Evolutionary conservation across 805 yeast species (phyloP).

Genomic region (Komagataella ulmi): DNA sequence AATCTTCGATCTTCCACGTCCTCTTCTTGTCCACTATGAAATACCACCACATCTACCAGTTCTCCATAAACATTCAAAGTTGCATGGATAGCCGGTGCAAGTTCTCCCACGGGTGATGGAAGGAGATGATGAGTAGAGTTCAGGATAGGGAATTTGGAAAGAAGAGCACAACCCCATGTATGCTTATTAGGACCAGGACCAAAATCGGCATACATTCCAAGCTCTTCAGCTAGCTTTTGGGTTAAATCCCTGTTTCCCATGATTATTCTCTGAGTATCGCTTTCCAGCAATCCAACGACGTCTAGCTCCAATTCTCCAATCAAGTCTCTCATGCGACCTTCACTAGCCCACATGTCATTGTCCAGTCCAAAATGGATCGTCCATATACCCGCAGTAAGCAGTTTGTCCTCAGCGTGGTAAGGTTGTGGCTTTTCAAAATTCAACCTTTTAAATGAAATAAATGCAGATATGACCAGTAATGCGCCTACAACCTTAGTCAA

Average conservation of each 20-base stretch:
- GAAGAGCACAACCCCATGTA: conserved; percentile 93
- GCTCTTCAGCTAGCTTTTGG: conserved; percentile 80
- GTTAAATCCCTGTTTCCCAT: conserved; percentile 95
- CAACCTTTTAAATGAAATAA: conserved; percentile 43
- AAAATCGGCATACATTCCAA: conserved; percentile 89
- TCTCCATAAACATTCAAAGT: conserved; percentile 86
- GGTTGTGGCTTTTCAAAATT: conserved; percentile 53
- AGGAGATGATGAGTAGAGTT: conserved; percentile 82
- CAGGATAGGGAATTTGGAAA: conserved; percentile 89
- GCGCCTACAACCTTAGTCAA: not conserved
- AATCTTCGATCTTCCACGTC: conserved; percentile 86
- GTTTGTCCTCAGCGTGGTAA: conserved; percentile 50
- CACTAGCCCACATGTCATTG: conserved; percentile 97
- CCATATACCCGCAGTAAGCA: conserved; percentile 95
- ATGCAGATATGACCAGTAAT: conserved; percentile 21
- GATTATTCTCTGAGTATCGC: conserved; percentile 85
- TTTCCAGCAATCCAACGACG: conserved; percentile 80
- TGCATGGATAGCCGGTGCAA: conserved; percentile 97
- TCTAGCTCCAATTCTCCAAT: conserved; percentile 81
- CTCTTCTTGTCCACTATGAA: conserved; percentile 98
- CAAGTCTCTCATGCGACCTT: conserved; percentile 75
- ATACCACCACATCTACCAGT: conserved; percentile 82
- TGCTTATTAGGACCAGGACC: conserved; percentile 98
- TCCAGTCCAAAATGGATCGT: conserved; percentile 95
- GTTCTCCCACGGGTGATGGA: conserved; percentile 96